Evolutionary conservation across 2,329 filamentous ascomycete genomes (phyloP).

Genomic region (Plectosphaerella plurivora): DNA sequence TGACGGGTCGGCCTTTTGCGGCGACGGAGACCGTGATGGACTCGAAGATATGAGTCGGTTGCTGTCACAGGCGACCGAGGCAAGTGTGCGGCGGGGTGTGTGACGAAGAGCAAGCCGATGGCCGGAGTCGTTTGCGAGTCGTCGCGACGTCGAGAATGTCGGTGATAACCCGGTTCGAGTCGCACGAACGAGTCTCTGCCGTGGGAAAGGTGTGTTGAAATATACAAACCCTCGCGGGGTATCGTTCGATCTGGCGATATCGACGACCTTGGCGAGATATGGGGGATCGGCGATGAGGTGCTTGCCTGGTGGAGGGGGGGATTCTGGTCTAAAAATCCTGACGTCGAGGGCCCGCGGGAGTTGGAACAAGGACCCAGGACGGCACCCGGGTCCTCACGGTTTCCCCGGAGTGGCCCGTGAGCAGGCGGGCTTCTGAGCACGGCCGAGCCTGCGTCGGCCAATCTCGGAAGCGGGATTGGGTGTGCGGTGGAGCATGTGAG

Average conservation of each 20-base stretch:
- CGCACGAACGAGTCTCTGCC: background rate
- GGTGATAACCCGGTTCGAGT: too few species aligned
- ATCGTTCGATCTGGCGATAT: too few species aligned
- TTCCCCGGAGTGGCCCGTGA: constrained; percentile 1
- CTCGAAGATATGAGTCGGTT: too few species aligned
- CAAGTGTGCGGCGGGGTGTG: background rate
- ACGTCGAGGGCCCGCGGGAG: background rate
- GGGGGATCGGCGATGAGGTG: background rate
- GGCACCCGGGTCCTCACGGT: background rate
- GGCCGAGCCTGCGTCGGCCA: constrained; percentile 1
- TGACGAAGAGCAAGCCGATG: background rate
- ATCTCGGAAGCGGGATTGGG: constrained; percentile 1
- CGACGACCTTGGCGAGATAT: too few species aligned
- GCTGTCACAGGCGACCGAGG: too few species aligned
- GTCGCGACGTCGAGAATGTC: too few species aligned
- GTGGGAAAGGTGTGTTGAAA: too few species aligned
- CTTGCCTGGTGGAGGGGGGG: background rate
- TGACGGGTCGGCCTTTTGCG: background rate
- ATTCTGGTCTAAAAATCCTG: background rate
- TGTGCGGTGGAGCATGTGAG: background rate
- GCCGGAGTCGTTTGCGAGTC: background rate
- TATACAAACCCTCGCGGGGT: too few species aligned
- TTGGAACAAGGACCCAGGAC: background rate
- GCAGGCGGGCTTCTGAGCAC: background rate
- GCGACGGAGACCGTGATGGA: too few species aligned